phyloP scores from a whole-genome alignment of 2,329 filamentous ascomycete species.

The Setomelanomma holmii region DNA sequence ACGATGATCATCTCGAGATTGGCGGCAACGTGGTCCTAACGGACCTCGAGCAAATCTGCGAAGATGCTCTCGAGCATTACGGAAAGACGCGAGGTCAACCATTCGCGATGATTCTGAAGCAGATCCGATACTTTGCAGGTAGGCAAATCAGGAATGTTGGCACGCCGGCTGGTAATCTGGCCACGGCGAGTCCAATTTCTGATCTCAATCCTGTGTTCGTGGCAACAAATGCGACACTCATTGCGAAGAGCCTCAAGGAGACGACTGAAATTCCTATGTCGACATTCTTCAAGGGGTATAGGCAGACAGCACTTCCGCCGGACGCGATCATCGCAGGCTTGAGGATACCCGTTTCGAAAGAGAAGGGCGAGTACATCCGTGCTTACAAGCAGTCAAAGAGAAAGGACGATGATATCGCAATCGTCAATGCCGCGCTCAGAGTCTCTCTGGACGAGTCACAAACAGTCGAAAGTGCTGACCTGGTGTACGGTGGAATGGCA shows the following conservation, averaged over 20 bases:
- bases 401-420: slow-evolving; percentile 98
- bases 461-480: slow-evolving; percentile 73
- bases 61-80: slow-evolving; percentile 80
- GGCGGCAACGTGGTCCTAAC: slow-evolving; percentile 93
- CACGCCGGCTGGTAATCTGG: slow-evolving; percentile 91
- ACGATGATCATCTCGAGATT: slow-evolving; percentile 84
- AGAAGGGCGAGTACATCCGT: slow-evolving; percentile 81
- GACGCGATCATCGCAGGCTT: slow-evolving; percentile 88
- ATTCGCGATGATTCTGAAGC: slow-evolving; percentile 90
- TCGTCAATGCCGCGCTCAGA: slow-evolving; percentile 87
- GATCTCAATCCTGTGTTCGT: slow-evolving; percentile 95
- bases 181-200: slow-evolving; percentile 93
- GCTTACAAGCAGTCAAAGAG: slow-evolving; percentile 97
- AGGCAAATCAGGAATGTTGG: slow-evolving; percentile 97
- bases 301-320: slow-evolving; percentile 78
- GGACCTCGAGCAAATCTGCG: slow-evolving; percentile 85
- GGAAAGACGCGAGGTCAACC: slow-evolving; percentile 75
- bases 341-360: slow-evolving; percentile 77
- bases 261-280: slow-evolving; percentile 90
- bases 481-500: slow-evolving; percentile 96
- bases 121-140: slow-evolving; percentile 93
- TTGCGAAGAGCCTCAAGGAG: slow-evolving; percentile 77
- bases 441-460: slow-evolving; percentile 74
- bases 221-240: slow-evolving; percentile 79
- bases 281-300: slow-evolving; percentile 90